A percentile compares a stretch with the other conserved stretches of the same genome.
Evolutionary conservation across 495 filamentous ascomycete species (phyloP).

Genomic region (Podospora comata): DNA sequence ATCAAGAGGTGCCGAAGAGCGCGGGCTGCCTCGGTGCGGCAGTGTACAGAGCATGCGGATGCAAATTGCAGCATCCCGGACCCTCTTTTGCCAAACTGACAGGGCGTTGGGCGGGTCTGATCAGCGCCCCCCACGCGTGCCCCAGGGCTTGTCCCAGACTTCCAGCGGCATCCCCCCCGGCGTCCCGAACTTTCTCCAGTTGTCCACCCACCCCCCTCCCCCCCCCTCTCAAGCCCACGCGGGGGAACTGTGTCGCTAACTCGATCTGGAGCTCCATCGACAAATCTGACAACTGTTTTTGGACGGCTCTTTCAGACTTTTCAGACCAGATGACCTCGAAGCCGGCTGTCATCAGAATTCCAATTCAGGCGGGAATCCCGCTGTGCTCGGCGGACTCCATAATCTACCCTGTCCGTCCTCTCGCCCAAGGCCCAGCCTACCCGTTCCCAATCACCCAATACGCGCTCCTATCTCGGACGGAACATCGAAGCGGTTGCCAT

Average conservation of each 20-base stretch:
- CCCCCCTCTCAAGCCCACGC: no score
- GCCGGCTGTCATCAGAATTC: neutral
- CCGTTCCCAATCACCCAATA: neutral
- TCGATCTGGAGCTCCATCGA: neutral
- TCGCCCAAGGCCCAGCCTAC: neutral
- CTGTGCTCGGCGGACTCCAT: neutral
- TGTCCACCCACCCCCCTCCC: neutral
- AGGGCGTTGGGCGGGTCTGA: neutral
- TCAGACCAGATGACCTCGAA: neutral
- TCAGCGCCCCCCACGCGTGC: conserved; percentile 3
- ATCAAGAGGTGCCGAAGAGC: neutral
- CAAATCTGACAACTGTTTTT: neutral
- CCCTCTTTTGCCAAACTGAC: conserved; percentile 1
- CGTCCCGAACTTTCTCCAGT: neutral
- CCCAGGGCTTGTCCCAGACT: neutral
- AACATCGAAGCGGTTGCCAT: neutral
- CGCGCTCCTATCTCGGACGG: neutral
- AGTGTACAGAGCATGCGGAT: neutral
- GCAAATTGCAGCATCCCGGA: conserved; percentile 6
- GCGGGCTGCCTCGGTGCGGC: neutral
- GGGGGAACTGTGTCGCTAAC: conserved; percentile 1
- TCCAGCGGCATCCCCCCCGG: neutral
- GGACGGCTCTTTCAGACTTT: neutral
- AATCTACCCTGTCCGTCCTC: neutral
- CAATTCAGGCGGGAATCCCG: neutral